Evolutionary conservation across 257 asterid genomes (phyloP), one percentile per base, ranked within the genome.

Genomic region (Fraxinus americana): DNA sequence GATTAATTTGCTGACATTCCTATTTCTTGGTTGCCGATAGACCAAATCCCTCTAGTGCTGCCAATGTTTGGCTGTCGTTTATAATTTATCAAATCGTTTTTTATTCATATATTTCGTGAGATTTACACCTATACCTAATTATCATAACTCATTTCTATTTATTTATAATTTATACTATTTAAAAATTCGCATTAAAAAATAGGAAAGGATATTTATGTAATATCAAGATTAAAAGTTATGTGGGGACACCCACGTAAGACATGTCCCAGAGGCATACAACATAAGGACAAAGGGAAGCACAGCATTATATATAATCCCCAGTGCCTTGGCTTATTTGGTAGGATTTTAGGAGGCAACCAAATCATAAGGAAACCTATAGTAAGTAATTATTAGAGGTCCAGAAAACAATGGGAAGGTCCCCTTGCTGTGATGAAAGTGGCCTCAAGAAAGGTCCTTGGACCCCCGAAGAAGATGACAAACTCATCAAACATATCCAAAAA

Each of bases 381-480:
- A 41, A 65, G 57, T 35, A 57, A 13, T 30, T 4, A 43, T 57
- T 4, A 36, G 57, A 48, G 3, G 57, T 7, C 57, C 57, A 21
- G 43, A 11, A 36, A 29, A 25, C 41, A 75, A 92, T 93, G 98
- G 97, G 96, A 70, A 93, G 96, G 79, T 86, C 92, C 17, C 97
- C 98, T 25, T 71, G 89, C 83, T 67, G 87, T 54, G 92, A 87
- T 74, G 97, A 91, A 63, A 87, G 83, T 80, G 94, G 92, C n/a
- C 81, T 93, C 77, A 93, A 93, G 88, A 93, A 93, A 88, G 98
- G 98, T n/a, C 98, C 98, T 0, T 92, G 98, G 98, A 92, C 98
- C 79, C 86, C 98, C 29, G 98, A 91, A 71, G 97, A 92, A 86
- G 97, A 92, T 71, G 91, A 92, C 41, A 88, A 82, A 52, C 97